Evolutionary conservation across 129 eudicot species (phyloP).

Genomic region (Escallonia herrerae): DNA sequence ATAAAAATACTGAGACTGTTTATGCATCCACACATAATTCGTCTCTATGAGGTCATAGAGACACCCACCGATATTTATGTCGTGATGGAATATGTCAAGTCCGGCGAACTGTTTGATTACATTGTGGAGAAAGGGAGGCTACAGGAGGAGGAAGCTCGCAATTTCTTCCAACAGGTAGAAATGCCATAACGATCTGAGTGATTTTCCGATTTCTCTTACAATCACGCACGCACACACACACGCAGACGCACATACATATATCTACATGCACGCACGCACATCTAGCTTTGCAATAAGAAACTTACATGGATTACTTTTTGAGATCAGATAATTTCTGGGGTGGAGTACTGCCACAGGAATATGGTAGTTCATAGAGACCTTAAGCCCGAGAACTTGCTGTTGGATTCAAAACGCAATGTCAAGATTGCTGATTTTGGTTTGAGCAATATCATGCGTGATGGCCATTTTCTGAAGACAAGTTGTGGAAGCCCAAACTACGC

Average conservation of each 20-base stretch:
- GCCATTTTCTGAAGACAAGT: constrained; percentile 95
- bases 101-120: constrained; percentile 95
- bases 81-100: constrained; percentile 96
- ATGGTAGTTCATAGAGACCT: constrained; percentile 98
- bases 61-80: constrained; percentile 84
- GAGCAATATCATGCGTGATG: constrained; percentile 97
- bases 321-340: constrained; percentile 89
- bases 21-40: constrained; percentile 97
- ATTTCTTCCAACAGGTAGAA: constrained; percentile 82
- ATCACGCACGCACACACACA: too few relatives aligned
- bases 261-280: too few relatives aligned
- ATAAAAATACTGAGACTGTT: constrained; percentile 87
- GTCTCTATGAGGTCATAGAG: constrained; percentile 95
- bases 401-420: constrained; percentile 77
- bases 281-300: neutral
- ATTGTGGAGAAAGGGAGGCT: constrained; percentile 94
- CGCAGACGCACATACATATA: too few relatives aligned
- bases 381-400: constrained; percentile 81
- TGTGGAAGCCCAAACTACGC: constrained; percentile 99
- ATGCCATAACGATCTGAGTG: constrained; percentile 1
- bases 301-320: constrained; percentile 10
- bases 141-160: constrained; percentile 92
- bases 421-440: constrained; percentile 97
- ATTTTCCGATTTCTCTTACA: neutral
- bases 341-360: constrained; percentile 94